A percentile compares a stretch with the other conserved stretches of the same genome.
Evolutionary conservation across 1,139 yeast genomes (phyloP).

Genomic region (Candida sojae): DNA sequence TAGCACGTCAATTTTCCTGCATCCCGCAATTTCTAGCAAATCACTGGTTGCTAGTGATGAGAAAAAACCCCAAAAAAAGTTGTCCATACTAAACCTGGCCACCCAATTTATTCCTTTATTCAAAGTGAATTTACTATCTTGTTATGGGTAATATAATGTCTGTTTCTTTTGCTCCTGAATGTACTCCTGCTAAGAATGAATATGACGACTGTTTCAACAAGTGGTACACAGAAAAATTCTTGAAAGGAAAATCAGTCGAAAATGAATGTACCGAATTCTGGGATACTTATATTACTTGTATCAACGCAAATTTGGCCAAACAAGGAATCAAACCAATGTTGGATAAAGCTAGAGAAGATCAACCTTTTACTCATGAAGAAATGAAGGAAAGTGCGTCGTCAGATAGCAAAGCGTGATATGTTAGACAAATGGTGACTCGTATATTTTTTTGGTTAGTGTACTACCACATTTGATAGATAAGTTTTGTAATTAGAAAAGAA

Average conservation of each 20-base stretch:
- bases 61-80: not conserved
- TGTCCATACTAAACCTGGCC: too few species aligned
- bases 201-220: slow-evolving; percentile 92
- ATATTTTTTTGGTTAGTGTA: too few species aligned
- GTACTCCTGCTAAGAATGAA: slow-evolving; percentile 79
- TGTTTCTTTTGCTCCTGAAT: slow-evolving; percentile 94
- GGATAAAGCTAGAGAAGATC: slow-evolving; percentile 89
- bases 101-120: too few species aligned
- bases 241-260: slow-evolving; percentile 67
- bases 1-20: not conserved
- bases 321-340: slow-evolving; percentile 82
- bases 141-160: slow-evolving; percentile 83
- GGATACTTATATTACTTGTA: slow-evolving; percentile 84
- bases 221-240: slow-evolving; percentile 92
- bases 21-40: not conserved
- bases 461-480: not conserved
- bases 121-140: not conserved
- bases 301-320: slow-evolving; percentile 70
- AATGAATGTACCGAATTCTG: slow-evolving; percentile 92
- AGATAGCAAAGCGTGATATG: slow-evolving; percentile 1
- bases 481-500: not conserved
- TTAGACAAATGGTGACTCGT: not conserved
- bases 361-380: slow-evolving; percentile 62
- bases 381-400: slow-evolving; percentile 25
- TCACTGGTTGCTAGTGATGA: not conserved